Evolutionary conservation across 2,329 filamentous ascomycete genomes (phyloP), one percentile per base, ranked within the genome.

Genomic region (Exophiala alcalophila): DNA sequence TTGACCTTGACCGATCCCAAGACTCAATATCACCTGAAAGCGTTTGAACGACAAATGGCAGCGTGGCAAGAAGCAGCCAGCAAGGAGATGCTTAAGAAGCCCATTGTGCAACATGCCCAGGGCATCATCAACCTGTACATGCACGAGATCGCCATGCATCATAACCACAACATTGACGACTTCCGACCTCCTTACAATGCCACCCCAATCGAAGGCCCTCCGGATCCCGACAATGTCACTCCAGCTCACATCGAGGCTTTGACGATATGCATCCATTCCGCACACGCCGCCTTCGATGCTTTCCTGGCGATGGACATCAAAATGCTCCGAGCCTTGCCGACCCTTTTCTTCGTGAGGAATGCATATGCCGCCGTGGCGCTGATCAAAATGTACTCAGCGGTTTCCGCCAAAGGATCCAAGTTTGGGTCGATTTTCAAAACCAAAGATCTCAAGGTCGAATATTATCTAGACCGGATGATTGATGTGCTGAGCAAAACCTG

Each of bases 61-160:
- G 74, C 74, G 49, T 84, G 83, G 66, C 68, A 68, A 34, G 68
- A 65, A 10, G 66, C 70, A n/a, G 69, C 83, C 9, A 70, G 76
- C 0, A 61, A 64, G 24, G 73, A 78, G 5, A 56, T 75, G 23
- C 72, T 48, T 35, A 44, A 52, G 38, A 44, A 59, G 81, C 81
- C 77, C n/a, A 72, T 78, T 0, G 67, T 88, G 31, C 66, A 69
- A 12, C 73, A 88, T 52, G 76, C 77, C 47, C 80, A 86, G 52
- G 70, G 81, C 50, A 74, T 83, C 2, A 61, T 86, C 24, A 83
- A 74, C 49, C 67, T 90, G 3, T 88, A 85, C 59, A 81, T 89
- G 68, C 83, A 90, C 60, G 86, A 90, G 62, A 78, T 86, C 40
- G 80, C 78, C 2, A 76, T 90, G 50, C 81, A 86, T 51, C 70